Base-by-base conservation (phyloP, 2,329 filamentous ascomycete species). In the Colletotrichum viniferum region DNA sequence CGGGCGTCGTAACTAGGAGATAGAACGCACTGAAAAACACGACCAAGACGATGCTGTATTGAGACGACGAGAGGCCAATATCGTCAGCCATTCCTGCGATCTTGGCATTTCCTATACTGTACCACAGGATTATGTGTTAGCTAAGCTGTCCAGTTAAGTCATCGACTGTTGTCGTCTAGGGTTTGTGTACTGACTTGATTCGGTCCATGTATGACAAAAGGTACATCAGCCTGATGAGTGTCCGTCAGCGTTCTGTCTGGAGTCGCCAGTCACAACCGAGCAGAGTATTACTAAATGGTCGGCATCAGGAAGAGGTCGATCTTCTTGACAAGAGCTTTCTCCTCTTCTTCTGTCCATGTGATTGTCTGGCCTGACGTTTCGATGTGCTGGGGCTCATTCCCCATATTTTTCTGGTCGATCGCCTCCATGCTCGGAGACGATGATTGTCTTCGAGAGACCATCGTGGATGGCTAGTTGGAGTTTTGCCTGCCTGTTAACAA, bases 141-240 rank as follows among this genome's bases (percentile, higher is more conserved):
- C 13, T 13, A 14, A 24, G 30, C 21, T 26, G 4, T 7, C 32
- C 26, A 14, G 34, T 36, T 0, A 16, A 36, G 1, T 36, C 34
- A 36, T 36, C 16, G 34, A 16, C 14, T 36, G 1, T 36, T 4
- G 13, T 0, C 34, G 7, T 36, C 7, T 0, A 36, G 34, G 34
- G 34, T 16, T 43, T 21, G 5, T 43, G 9, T 2, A 48, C 78
- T 74, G 66, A 80, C 79, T 91, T 92, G 7, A 88, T 89, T 34
- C 89, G 83, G 81, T 92, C 91, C 66, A 92, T 86, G 79, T 91
- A 92, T 77, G 88, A 90, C 4, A 92, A 83, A 1, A 92, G 83
- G 77, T 92, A 76, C 73, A 76, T 73, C 80, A 87, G 14, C 83
- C 92, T 48, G 9, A 7, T 1, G 0, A 9, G 38, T 48, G 9